A percentile compares a stretch with the other conserved stretches of the same genome.
These are phyloP conservation scores for Paspalum notatum DNA, from an alignment of 176 grass and related monocot genomes.

Conservation along the genomic window DNA sequence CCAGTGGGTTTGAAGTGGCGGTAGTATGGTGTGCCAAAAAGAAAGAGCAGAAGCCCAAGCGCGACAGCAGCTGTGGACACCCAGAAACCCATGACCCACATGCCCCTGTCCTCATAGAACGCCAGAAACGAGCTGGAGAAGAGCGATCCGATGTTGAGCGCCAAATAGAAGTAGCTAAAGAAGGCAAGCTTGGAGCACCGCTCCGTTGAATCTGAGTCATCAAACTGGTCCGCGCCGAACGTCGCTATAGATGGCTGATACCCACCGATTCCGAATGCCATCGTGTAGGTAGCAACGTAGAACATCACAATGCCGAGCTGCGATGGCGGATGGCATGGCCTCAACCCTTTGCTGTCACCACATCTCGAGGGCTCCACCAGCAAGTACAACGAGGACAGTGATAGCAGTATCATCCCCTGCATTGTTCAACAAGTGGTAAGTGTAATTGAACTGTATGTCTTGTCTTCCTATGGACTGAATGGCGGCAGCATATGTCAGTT, in stretches of 20 bases:
- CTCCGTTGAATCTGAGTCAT: slow-evolving; percentile 46
- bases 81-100: slow-evolving; percentile 64
- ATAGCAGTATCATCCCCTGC: slow-evolving; percentile 55
- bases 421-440: too few relatives aligned
- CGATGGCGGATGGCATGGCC: slow-evolving; percentile 43
- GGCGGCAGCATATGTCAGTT: not conserved
- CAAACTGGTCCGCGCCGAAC: slow-evolving; percentile 67
- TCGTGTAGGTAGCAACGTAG: slow-evolving; percentile 54
- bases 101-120: slow-evolving; percentile 56
- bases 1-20: slow-evolving; percentile 48
- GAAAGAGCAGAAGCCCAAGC: slow-evolving; percentile 50
- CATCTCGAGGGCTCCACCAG: slow-evolving; percentile 54
- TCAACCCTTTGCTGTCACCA: slow-evolving; percentile 27
- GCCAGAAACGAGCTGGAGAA: slow-evolving; percentile 45
- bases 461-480: too few relatives aligned
- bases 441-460: too few relatives aligned
- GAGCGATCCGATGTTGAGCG: slow-evolving; percentile 13
- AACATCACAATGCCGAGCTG: slow-evolving; percentile 40
- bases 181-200: slow-evolving; percentile 47
- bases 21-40: slow-evolving; percentile 44
- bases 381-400: slow-evolving; percentile 39
- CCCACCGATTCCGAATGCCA: slow-evolving; percentile 54
- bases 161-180: slow-evolving; percentile 65
- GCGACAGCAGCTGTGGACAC: slow-evolving; percentile 25
- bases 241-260: slow-evolving; percentile 64